phyloP scores from a whole-genome alignment of 345 rosid species.

The Eucalyptus pauciflora region DNA sequence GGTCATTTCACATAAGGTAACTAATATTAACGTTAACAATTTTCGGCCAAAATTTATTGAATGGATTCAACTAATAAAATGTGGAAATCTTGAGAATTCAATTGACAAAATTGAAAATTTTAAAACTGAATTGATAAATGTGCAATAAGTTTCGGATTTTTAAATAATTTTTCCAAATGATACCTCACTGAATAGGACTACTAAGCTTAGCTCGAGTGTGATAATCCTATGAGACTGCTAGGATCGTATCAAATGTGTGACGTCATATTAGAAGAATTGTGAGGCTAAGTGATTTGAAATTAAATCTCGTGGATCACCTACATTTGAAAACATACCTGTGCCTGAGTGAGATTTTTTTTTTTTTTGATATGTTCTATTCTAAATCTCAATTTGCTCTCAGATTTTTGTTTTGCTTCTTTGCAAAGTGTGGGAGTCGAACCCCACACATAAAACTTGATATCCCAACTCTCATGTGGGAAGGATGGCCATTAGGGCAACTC shows the following conservation, averaged over 20 bases:
- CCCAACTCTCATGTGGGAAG: too few species aligned
- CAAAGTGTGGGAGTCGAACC: too few species aligned
- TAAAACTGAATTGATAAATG: too few species aligned
- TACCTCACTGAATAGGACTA: neutral
- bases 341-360: too few species aligned
- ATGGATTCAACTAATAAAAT: too few species aligned
- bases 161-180: neutral
- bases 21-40: accelerated
- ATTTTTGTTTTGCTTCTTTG: too few species aligned
- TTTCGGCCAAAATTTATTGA: accelerated
- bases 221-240: neutral
- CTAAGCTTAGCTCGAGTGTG: neutral
- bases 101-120: too few species aligned
- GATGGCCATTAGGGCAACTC: too few species aligned
- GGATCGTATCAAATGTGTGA: neutral
- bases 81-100: accelerated
- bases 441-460: too few species aligned
- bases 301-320: neutral
- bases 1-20: accelerated
- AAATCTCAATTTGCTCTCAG: too few species aligned
- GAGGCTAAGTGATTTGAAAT: neutral
- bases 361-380: too few species aligned
- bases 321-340: neutral
- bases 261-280: neutral
- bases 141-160: too few species aligned